Evolutionary conservation across 176 grass and related monocot genomes (phyloP).

Genomic region (Triticum monococcum): DNA sequence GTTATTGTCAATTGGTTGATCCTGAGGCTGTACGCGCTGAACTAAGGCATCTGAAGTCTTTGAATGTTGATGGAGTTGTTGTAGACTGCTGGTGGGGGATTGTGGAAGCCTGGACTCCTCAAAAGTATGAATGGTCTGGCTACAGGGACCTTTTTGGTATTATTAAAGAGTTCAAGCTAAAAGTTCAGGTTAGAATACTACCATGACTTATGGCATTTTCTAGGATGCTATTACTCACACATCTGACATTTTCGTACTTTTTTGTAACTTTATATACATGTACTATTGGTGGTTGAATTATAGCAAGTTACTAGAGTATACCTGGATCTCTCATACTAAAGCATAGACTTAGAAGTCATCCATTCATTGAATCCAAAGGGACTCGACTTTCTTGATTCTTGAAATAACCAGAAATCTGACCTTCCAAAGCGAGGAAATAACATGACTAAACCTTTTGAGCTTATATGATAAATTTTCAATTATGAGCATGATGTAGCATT

Average conservation of each 20-base stretch:
- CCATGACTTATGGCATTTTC: not conserved
- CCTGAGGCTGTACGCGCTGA: constrained; percentile 70
- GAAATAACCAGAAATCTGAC: not conserved
- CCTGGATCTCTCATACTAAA: not conserved
- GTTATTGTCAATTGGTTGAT: constrained; percentile 68
- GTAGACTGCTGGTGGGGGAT: constrained; percentile 94
- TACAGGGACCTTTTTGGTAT: constrained; percentile 96
- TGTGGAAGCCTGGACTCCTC: constrained; percentile 90
- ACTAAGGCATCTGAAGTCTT: constrained; percentile 76
- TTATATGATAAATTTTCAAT: constrained; percentile 26
- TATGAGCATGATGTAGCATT: not conserved
- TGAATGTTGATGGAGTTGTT: constrained; percentile 87
- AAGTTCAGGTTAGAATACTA: constrained; percentile 69
- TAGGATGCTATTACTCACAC: not conserved
- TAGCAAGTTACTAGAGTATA: not conserved
- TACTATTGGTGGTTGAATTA: not conserved
- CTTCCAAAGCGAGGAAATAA: not conserved
- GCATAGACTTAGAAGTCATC: not conserved
- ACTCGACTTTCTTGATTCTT: not conserved
- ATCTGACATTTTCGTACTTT: not conserved
- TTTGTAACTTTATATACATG: not conserved
- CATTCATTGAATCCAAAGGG: not conserved
- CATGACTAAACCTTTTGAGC: constrained; percentile 2
- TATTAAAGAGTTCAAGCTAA: constrained; percentile 85
- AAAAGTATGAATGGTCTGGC: constrained; percentile 89